A percentile compares a stretch with the other conserved stretches of the same genome.
Evolutionary conservation across 371 early-diverging fungal species (phyloP).

Genomic region (Haplosporangium sp.): DNA sequence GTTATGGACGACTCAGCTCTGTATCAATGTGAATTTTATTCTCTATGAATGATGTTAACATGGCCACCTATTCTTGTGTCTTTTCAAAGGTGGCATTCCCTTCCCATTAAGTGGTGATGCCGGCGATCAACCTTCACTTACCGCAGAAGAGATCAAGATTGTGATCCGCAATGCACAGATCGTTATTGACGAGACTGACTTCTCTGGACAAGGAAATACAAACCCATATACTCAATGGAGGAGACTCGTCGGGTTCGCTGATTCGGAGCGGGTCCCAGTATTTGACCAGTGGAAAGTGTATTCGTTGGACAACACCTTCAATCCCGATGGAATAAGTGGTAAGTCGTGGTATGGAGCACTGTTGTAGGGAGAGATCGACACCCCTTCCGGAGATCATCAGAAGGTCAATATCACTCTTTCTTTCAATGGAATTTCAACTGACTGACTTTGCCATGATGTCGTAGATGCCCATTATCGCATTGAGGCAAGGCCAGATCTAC

Average conservation of each 20-base stretch:
- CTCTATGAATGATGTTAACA: too few relatives aligned
- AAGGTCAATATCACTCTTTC: background rate
- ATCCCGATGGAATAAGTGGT: slow-evolving; percentile 13
- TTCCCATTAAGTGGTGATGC: slow-evolving; percentile 29
- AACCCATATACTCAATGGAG: slow-evolving; percentile 5
- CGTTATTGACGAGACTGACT: slow-evolving; percentile 38
- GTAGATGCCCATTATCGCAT: slow-evolving; percentile 29
- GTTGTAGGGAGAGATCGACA: background rate
- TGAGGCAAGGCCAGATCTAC: slow-evolving; percentile 39
- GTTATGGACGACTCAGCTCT: background rate
- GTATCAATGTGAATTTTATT: too few relatives aligned
- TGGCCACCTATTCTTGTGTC: background rate
- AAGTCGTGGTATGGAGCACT: background rate
- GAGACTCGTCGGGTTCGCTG: slow-evolving; percentile 16
- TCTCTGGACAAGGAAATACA: background rate
- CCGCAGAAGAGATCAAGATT: slow-evolving; percentile 8
- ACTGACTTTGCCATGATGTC: background rate
- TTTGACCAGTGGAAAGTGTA: slow-evolving; percentile 6
- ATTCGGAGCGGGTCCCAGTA: background rate
- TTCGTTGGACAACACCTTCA: slow-evolving; percentile 21
- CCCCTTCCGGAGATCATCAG: too few relatives aligned
- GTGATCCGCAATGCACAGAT: slow-evolving; percentile 26
- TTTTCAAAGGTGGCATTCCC: slow-evolving; percentile 18
- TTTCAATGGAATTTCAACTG: background rate
- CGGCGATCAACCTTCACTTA: background rate